These are phyloP conservation scores for Iris pallida DNA, from an alignment of 116 monocot species.

Conservation along the genomic window DNA sequence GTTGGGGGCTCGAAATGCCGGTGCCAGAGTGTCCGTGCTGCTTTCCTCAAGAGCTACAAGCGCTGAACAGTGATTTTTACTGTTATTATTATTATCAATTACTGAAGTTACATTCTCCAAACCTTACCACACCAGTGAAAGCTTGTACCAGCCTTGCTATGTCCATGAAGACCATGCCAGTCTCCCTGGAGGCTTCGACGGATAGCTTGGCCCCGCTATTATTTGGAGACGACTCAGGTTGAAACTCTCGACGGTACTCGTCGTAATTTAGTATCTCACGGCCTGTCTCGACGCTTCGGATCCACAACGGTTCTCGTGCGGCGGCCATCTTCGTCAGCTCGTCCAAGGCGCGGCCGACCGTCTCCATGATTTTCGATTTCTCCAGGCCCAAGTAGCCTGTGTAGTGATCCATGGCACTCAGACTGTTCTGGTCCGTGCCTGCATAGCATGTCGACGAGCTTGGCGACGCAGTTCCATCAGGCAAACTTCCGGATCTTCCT, in stretches of 20 bases:
- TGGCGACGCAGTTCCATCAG: slow-evolving; percentile 12
- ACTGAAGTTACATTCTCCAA: neutral
- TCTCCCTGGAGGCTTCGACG: slow-evolving; percentile 61
- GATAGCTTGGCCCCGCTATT: slow-evolving; percentile 4
- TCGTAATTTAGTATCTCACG: slow-evolving; percentile 68
- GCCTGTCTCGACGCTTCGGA: slow-evolving; percentile 48
- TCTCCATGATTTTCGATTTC: slow-evolving; percentile 40
- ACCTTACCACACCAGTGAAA: slow-evolving; percentile 59
- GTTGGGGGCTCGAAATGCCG: no score
- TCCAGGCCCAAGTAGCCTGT: slow-evolving; percentile 27
- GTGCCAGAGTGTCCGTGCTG: no score
- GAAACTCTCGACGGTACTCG: slow-evolving; percentile 41
- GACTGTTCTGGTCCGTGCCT: slow-evolving; percentile 14
- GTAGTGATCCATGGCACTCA: slow-evolving; percentile 9
- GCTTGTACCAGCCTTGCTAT: slow-evolving; percentile 37
- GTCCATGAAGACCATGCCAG: slow-evolving; percentile 47
- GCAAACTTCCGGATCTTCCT: slow-evolving; percentile 15
- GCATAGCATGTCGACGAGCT: slow-evolving; percentile 23
- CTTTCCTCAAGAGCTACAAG: no score
- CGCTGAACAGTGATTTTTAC: no score
- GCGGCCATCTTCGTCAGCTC: slow-evolving; percentile 56
- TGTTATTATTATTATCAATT: no score
- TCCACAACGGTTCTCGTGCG: slow-evolving; percentile 52
- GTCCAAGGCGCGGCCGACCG: slow-evolving; percentile 27
- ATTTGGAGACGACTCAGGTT: slow-evolving; percentile 7